Base-by-base conservation (phyloP, 2,329 filamentous ascomycete genomes). In the Colletotrichum sp. region DNA sequence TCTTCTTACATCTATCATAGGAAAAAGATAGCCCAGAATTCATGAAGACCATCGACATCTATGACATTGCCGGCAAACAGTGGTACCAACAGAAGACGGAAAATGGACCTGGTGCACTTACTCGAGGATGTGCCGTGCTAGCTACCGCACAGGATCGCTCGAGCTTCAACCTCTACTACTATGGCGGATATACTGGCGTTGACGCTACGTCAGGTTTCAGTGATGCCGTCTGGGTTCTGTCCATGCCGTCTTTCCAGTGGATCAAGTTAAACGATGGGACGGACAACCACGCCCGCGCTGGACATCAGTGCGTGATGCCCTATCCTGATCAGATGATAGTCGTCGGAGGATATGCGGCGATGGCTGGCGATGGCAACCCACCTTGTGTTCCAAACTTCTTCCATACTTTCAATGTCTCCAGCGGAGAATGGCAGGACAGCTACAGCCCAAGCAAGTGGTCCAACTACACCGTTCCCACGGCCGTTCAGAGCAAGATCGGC, bases 101-200 rank as follows among this genome's bases (percentile, higher is more conserved):
- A 5, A 91, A 90, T 3, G 1, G 66, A 2, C 91, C 90, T 0
- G 90, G 92, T 1, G 85, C 91, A 85, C 82, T 90, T 83, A 81
- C 94, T 84, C 82, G 94, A 88, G 88, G 93, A 81, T 97, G 95
- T 80, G 93, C 94, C 5, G 93, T 95, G 0, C 91, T 95, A 2
- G 94, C 91, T n/a, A 87, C 91, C 0, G 93, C 94, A 16, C 87
- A 91, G 60, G 94, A 96, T 80, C 88, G 88, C 38, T 94, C 93
- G 13, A 95, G 93, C 74, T 94, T 93, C 83, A 96, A 96, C 81
- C 93, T 97, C 66, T 96, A 96, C 86, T 95, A 95, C 85, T 97
- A 95, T 79, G 95, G 28, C 2, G 30, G 30, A 0, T 96, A 94
- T 80, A 85, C 91, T 73, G 91, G 90, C 0, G 78, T 92, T 8